Conservation (phyloP, 345 rosid genomes). For the Corchorus olitorius region DNA sequence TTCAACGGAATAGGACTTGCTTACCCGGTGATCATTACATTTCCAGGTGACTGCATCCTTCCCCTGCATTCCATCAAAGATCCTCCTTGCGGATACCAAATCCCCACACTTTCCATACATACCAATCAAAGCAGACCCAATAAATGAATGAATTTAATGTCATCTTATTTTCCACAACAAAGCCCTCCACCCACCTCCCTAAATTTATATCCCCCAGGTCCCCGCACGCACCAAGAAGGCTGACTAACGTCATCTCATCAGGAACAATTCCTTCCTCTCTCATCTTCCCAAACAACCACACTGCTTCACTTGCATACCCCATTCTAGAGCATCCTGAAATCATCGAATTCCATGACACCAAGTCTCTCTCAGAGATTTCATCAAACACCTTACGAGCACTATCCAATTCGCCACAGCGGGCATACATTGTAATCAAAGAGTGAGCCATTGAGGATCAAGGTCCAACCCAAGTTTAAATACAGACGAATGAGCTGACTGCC, state of each 20-base stretch:
- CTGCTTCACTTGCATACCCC: conserved; percentile 63
- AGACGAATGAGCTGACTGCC: conserved; percentile 55
- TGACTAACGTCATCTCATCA: conserved; percentile 83
- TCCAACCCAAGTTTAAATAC: conserved; percentile 62
- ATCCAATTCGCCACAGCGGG: conserved; percentile 37
- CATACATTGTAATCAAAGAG: conserved; percentile 70
- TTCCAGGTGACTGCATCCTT: conserved; percentile 82
- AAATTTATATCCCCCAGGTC: conserved; percentile 65
- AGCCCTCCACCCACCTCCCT: conserved; percentile 68
- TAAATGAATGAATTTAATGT: conserved; percentile 53
- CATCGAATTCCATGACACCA: conserved; percentile 93
- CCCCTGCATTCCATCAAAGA: conserved; percentile 58
- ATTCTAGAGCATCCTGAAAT: conserved; percentile 75
- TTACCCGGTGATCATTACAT: conserved; percentile 87
- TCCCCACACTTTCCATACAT: conserved; percentile 91
- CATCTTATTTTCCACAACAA: conserved; percentile 46
- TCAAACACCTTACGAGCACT: conserved; percentile 73
- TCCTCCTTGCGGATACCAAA: conserved; percentile 61
- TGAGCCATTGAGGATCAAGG: conserved; percentile 56
- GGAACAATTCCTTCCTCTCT: conserved; percentile 57
- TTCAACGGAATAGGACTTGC: conserved; percentile 7
- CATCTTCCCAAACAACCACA: conserved; percentile 67
- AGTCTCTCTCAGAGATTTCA: conserved; percentile 57
- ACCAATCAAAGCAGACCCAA: conserved; percentile 66
- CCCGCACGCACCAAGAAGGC: conserved; percentile 71